Evolutionary conservation across 352 stramenopile species (phyloP), one percentile per base, ranked within the genome.

Genomic region (Phytophthora cactorum): DNA sequence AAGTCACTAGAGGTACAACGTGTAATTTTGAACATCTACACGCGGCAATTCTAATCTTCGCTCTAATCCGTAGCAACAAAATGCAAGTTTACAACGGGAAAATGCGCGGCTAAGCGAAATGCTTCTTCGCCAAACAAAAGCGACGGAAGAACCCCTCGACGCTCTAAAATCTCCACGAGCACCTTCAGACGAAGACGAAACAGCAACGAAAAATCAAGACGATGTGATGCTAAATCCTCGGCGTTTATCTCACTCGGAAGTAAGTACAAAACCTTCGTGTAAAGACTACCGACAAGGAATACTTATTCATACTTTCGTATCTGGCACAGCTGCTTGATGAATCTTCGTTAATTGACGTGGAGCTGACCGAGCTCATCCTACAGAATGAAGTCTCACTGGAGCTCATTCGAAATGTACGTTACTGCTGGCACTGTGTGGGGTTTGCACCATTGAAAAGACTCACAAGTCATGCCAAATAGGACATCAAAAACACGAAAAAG

Each of bases 331-430:
- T 95, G 14, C 75, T 95, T 22, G 81, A 93, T 17, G 87, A 95
- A 28, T 92, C 85, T 4, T 82, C 87, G 17, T 52, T 72, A 29
- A 79, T 95, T 44, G 85, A 93, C 46, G 71, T 93, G 27, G 85
- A 95, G 68, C 68, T 95, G 25, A 95, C 87, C 0, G 85, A 92
- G 66, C 70, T 95, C 31, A 95, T 93, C 36, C 62, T 95, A 52
- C 84, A 95, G 57, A 95, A 95, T 70, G 87, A 95, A 72, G 80
- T 93, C 11, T 88, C 85, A 17, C 81, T 95, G 27, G 77, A 95
- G 60, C 65, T 95, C 49, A 95, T 93, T 66, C 81, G 81, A 56
- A 91, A 95, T 52, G 80, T 90, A 66, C 54, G 76, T 41, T 17
- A 44, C 31, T 39, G n/a, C 11, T 12, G 15, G 22, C 22, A 22